Conservation (phyloP, 2,329 filamentous ascomycete genomes). For the Fusarium incarnatum region DNA sequence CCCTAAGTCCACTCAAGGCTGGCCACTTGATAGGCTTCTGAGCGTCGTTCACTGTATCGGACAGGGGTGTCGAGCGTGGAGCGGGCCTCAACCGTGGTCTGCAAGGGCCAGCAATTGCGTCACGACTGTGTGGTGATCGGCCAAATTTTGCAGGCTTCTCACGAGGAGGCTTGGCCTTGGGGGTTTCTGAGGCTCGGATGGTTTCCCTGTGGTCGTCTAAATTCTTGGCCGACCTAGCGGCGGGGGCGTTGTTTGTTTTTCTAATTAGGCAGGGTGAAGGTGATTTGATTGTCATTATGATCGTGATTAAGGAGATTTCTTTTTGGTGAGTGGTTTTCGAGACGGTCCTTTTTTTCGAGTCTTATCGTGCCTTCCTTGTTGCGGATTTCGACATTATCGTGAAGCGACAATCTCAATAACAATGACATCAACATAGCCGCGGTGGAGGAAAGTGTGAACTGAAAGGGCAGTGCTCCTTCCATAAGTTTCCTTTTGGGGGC, state of each 20-base stretch:
- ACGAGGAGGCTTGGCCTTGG: slow-evolving; percentile 31
- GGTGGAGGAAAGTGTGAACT: slow-evolving; percentile 1
- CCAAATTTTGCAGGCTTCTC: slow-evolving; percentile 44
- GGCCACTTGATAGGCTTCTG: slow-evolving; percentile 20
- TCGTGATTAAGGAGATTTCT: background rate
- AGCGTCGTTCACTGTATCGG: background rate
- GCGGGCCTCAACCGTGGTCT: slow-evolving; percentile 39
- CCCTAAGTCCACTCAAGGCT: slow-evolving; percentile 20
- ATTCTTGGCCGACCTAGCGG: slow-evolving; percentile 37
- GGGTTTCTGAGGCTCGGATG: slow-evolving; percentile 34
- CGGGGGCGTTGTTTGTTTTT: slow-evolving; percentile 34
- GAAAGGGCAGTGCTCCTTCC: slow-evolving; percentile 9
- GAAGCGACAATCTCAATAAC: slow-evolving; percentile 32
- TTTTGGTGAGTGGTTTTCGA: slow-evolving; percentile 22
- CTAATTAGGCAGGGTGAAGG: slow-evolving; percentile 31
- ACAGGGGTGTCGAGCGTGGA: slow-evolving; percentile 15
- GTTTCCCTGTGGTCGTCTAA: slow-evolving; percentile 37
- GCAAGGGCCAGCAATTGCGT: slow-evolving; percentile 49
- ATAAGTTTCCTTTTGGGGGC: slow-evolving; percentile 24
- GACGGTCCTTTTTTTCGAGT: background rate
- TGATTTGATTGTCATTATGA: slow-evolving; percentile 11
- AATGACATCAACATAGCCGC: slow-evolving; percentile 29
- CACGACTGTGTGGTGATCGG: slow-evolving; percentile 48
- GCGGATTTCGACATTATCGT: background rate
- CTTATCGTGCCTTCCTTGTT: slow-evolving; percentile 3